Evolutionary conservation across 169 alveolate genomes (phyloP), one percentile per base, ranked within the genome.

Genomic region (Eimeria falciformis): DNA sequence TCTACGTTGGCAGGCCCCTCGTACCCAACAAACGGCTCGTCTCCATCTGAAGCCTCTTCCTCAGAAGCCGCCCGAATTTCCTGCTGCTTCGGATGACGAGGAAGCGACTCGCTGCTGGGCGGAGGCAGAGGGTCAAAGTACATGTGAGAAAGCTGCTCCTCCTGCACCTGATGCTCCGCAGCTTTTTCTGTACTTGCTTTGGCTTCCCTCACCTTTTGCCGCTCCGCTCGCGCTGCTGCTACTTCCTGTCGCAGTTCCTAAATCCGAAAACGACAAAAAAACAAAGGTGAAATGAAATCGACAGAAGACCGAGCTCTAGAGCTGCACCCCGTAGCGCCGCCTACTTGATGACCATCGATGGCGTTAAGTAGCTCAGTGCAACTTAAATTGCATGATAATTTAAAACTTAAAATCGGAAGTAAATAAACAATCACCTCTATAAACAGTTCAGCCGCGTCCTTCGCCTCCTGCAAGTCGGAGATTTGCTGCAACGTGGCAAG

Each of bases 191-290:
- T n/a, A 18, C 75, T 25, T 62, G 75, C 40, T 62, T 21, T 29
- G 9, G 75, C 5, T 6, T 1, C 53, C 50, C 55, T 21, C 5
- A 17, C n/a, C 50, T n/a, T 29, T 7, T 25, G 45, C 81, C 81
- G n/a, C 81, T 25, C 50, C 7, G 81, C 81, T 1, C 55, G 45
- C 50, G 50, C 21, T 5, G 81, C 81, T 11, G 81, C 81, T 33
- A 69, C 46, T 37, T 37, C 55, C 3, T 11, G 21, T 9, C 43
- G 25, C 33, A 29, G 55, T 3, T 69, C 81, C 50, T 37, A n/a
- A n/a, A n/a, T n/a, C n/a, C n/a, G n/a, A n/a, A n/a, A n/a, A n/a
- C n/a, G n/a, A n/a, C n/a, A n/a, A n/a, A n/a, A n/a, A n/a, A n/a
- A n/a, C n/a, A n/a, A n/a, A n/a, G n/a, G n/a, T n/a, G n/a, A n/a